Evolutionary conservation across 768 basidiomycete genomes (phyloP).

Genomic region (Serpula lacrymans): DNA sequence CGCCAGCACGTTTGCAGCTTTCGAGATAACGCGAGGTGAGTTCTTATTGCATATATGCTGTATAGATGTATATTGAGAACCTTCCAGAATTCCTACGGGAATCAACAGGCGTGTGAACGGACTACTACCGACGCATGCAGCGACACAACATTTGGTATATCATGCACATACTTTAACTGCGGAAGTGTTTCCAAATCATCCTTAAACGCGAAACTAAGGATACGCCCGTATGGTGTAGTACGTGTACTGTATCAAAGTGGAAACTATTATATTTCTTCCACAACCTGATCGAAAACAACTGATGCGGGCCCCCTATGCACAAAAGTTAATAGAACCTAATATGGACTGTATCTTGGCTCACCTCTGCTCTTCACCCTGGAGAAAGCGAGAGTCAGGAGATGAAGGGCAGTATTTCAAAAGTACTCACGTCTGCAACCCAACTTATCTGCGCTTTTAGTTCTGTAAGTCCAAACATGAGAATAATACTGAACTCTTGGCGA

Average conservation of each 20-base stretch:
- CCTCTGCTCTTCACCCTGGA: constrained; percentile 19
- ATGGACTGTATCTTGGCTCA: background rate
- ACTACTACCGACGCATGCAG: no score
- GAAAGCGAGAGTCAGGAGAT: background rate
- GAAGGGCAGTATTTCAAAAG: background rate
- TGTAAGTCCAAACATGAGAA: constrained; percentile 42
- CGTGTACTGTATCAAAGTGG: no score
- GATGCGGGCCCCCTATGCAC: constrained; percentile 26
- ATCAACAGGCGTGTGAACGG: constrained; percentile 22
- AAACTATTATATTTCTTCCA: no score
- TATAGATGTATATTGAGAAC: background rate
- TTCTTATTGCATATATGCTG: background rate
- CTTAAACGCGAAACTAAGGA: no score
- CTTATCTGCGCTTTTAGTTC: constrained; percentile 45
- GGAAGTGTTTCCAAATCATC: no score
- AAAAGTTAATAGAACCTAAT: constrained; percentile 1
- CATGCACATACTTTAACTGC: no score
- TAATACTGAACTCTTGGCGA: constrained; percentile 33
- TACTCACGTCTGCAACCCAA: constrained; percentile 41
- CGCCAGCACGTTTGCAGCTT: constrained; percentile 86
- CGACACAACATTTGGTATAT: no score
- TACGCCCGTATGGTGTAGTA: no score
- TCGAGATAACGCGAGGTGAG: constrained; percentile 76
- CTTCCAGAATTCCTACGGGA: constrained; percentile 21
- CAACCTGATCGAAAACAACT: constrained; percentile 29